Percentiles rank a stretch among this genome's conserved stretches.
Conservation (phyloP, 768 basidiomycete genomes). For the Rhodocollybia butyracea region DNA sequence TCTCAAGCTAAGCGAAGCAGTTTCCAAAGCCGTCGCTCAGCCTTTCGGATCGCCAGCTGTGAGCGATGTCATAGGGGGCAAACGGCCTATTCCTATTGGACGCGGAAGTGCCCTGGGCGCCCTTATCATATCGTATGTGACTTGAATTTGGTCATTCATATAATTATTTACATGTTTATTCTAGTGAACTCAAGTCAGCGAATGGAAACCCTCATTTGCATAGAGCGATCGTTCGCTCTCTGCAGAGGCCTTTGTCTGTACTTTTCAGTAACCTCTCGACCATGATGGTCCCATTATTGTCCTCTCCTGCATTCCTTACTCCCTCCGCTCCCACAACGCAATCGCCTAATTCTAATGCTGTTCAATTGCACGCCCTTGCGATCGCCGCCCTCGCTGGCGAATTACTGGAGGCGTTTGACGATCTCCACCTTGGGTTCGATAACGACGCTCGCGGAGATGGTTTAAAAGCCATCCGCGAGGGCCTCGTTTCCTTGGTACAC, state of each 20-base stretch:
- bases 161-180: constrained; percentile 16
- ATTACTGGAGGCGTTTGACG: constrained; percentile 67
- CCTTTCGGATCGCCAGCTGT: constrained; percentile 51
- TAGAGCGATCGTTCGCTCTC: constrained; percentile 66
- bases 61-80: constrained; percentile 59
- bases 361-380: constrained; percentile 69
- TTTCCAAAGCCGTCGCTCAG: constrained; percentile 70
- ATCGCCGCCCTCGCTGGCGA: constrained; percentile 72
- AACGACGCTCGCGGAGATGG: constrained; percentile 64
- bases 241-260: constrained; percentile 77
- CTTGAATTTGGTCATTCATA: constrained; percentile 2
- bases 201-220: constrained; percentile 61
- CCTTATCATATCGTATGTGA: constrained; percentile 67
- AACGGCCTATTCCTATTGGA: constrained; percentile 69
- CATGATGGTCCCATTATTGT: constrained; percentile 61
- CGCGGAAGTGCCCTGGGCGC: constrained; percentile 65
- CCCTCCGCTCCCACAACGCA: constrained; percentile 49
- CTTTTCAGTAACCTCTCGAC: constrained; percentile 67
- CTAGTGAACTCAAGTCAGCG: constrained; percentile 67
- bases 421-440: constrained; percentile 59
- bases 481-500: constrained; percentile 63
- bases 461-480: constrained; percentile 65
- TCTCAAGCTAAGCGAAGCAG: constrained; percentile 77
- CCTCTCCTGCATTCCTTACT: constrained; percentile 58
- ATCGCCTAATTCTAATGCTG: constrained; percentile 53